phyloP scores from a whole-genome alignment of 2,329 filamentous ascomycete genomes.

The Fusarium subglutinans region DNA sequence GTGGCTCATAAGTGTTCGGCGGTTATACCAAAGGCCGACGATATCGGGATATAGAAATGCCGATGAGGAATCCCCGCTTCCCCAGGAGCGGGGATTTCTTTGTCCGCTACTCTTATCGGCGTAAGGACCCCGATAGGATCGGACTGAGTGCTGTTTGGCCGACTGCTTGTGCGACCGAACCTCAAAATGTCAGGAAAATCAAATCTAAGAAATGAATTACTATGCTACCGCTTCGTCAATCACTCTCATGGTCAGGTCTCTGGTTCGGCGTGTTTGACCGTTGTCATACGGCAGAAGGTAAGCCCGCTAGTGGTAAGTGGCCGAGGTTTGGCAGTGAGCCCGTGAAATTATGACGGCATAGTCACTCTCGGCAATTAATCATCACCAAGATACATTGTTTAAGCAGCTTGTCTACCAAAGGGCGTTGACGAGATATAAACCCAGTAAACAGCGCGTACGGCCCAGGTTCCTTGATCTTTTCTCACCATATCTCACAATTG shows the following conservation, averaged over 20 bases:
- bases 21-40: background rate
- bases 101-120: slow-evolving; percentile 2
- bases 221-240: rapidly evolving
- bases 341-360: slow-evolving; percentile 8
- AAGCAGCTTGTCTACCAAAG: slow-evolving; percentile 13
- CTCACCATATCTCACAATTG: rapidly evolving
- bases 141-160: background rate
- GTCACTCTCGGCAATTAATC: slow-evolving; percentile 2
- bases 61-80: background rate
- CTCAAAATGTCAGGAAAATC: too few species aligned
- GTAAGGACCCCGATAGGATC: background rate
- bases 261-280: background rate
- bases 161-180: background rate
- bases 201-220: rapidly evolving
- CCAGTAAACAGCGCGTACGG: rapidly evolving
- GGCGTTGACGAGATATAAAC: slow-evolving; percentile 2
- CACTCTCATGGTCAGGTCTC: rapidly evolving
- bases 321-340: background rate
- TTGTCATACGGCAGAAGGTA: background rate
- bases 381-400: background rate
- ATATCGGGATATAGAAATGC: background rate
- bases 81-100: background rate
- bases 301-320: background rate
- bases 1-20: background rate
- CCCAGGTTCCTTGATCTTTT: rapidly evolving